Evolutionary conservation across 78 protist species (phyloP), one percentile per base, ranked within the genome.

Genomic region (Chrysochromulina tobinii): DNA sequence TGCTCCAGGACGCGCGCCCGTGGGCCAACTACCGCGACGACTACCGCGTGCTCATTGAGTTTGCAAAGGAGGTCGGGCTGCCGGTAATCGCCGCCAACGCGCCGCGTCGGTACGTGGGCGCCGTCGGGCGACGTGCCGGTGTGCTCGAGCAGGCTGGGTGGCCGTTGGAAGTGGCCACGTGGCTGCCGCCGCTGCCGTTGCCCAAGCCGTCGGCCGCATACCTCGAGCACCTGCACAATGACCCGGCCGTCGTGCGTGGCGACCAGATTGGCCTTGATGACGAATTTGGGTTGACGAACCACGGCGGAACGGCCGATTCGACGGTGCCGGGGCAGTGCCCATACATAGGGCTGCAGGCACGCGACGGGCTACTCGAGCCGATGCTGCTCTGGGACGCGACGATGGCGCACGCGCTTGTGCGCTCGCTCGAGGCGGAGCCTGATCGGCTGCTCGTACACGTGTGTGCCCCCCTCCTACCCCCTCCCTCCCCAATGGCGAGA

Each of bases 1-100:
- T 73, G 23, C 81, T 73, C 55, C 11, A 9, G 55, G 81, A 73
- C 55, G 81, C 81, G 81, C 53, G 81, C 57, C 81, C 81, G 21
- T 73, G 81, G 81, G 17, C 81, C 3, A 73, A 73, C 81, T 73
- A 73, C 81, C 23, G 21, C 81, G 68, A 64, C n/a, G 81, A 73
- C 81, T 73, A 73, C 81, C 81, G 81, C 55, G 17, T 11, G 57
- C 50, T 73, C 21, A 55, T 73, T 8, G 81, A 73, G 81, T 73
- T 11, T 12, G 53, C 81, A 1, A 27, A 48, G 57, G n/a, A 2
- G n/a, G 1, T 2, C n/a, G 25, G 21, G 21, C 57, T 73, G 55
- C 81, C 55, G 9, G 81, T 73, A 23, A 6, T 73, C 57, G 81
- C 81, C 17, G 53, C 81, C 17, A 73, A 73, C 81, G 81, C 55